Conservation (phyloP, 1,284 basidiomycete species). For the Mrakiaceae sp. region DNA sequence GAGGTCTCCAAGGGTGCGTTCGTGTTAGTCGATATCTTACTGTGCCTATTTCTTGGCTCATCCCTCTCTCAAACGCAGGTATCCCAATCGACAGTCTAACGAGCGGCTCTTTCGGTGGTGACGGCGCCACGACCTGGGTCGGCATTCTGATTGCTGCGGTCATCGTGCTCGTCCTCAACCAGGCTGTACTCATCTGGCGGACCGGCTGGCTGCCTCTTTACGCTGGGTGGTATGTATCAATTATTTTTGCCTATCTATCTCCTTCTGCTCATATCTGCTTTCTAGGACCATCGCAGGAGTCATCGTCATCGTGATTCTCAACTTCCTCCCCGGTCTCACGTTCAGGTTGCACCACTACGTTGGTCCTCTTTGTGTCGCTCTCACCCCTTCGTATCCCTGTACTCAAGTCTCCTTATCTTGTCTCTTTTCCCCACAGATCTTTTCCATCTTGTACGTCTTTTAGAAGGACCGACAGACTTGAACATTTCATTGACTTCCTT, state of each 20-base stretch:
- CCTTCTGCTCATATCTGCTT: neutral
- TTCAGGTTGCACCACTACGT: constrained; percentile 51
- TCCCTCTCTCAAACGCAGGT: no score
- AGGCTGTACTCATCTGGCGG: constrained; percentile 61
- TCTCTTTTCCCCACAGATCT: constrained; percentile 43
- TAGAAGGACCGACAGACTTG: no score
- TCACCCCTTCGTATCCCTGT: no score
- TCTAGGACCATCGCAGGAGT: constrained; percentile 44
- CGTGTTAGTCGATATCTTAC: no score
- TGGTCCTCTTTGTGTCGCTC: neutral
- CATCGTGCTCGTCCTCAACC: constrained; percentile 47
- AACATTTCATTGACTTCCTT: no score
- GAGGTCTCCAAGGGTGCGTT: constrained; percentile 37
- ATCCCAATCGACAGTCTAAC: constrained; percentile 65
- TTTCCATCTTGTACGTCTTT: constrained; percentile 44
- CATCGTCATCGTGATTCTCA: constrained; percentile 52
- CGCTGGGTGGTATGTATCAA: constrained; percentile 46
- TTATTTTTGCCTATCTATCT: neutral
- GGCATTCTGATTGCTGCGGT: neutral
- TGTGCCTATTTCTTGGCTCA: no score
- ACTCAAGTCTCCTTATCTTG: neutral
- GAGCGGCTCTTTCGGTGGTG: constrained; percentile 51
- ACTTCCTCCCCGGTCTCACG: constrained; percentile 55
- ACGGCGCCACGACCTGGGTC: constrained; percentile 43
- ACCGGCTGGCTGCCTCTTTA: constrained; percentile 72